Evolutionary conservation across 2,329 filamentous ascomycete species (phyloP).

Genomic region (Ramularia endophylla): DNA sequence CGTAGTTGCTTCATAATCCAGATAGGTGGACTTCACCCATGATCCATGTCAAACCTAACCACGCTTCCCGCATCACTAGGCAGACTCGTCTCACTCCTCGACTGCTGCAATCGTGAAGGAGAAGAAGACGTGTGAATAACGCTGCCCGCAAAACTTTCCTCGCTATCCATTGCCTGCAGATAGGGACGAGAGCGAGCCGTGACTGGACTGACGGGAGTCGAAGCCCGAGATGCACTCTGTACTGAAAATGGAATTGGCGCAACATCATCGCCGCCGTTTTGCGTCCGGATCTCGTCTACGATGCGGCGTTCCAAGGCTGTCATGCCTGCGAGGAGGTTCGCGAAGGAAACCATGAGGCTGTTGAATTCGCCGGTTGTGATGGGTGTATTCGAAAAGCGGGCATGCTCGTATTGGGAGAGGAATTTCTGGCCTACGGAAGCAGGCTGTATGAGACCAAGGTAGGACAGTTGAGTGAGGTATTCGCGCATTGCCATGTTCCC

Average conservation of each 20-base stretch:
- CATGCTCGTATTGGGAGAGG: slow-evolving; percentile 70
- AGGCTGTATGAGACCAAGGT: slow-evolving; percentile 57
- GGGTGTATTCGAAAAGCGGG: slow-evolving; percentile 69
- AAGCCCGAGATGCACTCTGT: slow-evolving; percentile 12
- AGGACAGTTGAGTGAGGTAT: slow-evolving; percentile 67
- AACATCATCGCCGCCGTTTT: slow-evolving; percentile 16
- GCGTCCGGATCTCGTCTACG: slow-evolving; percentile 38
- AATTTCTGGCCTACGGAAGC: slow-evolving; percentile 53
- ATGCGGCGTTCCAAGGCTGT: slow-evolving; percentile 51
- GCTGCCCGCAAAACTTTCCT: slow-evolving; percentile 22
- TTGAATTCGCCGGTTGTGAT: slow-evolving; percentile 68
- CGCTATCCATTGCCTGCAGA: slow-evolving; percentile 14
- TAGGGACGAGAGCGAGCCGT: slow-evolving; percentile 24
- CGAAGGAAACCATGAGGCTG: slow-evolving; percentile 76
- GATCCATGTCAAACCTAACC: slow-evolving; percentile 11
- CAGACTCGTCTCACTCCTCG: slow-evolving; percentile 17
- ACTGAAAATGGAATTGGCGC: neutral
- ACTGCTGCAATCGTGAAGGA: slow-evolving; percentile 2
- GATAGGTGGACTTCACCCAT: too few relatives aligned
- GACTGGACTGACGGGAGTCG: slow-evolving; percentile 23
- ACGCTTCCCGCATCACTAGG: slow-evolving; percentile 27
- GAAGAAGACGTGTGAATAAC: slow-evolving; percentile 18
- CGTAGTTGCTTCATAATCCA: too few relatives aligned
- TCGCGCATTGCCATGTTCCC: slow-evolving; percentile 68
- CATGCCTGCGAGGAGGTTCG: slow-evolving; percentile 74